Conservation (phyloP, 2,329 filamentous ascomycete species). For the Magnaporthiopsis poae region DNA sequence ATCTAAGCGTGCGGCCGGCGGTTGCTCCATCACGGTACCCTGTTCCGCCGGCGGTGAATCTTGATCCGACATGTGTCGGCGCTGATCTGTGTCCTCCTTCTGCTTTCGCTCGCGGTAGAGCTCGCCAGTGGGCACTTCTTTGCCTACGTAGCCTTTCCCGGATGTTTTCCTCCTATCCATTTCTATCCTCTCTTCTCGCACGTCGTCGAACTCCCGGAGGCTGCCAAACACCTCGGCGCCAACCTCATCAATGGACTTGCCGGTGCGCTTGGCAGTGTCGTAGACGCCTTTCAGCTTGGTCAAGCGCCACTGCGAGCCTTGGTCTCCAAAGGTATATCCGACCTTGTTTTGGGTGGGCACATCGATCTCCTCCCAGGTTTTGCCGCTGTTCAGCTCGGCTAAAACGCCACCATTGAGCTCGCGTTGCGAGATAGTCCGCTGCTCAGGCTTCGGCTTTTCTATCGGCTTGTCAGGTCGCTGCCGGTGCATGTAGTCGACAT, state of each 20-base stretch:
- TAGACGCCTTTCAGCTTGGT: conserved; percentile 84
- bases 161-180: conserved; percentile 74
- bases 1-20: conserved; percentile 49
- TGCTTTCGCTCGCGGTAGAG: conserved; percentile 62
- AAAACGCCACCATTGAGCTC: conserved; percentile 67
- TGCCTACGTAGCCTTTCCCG: conserved; percentile 72
- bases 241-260: conserved; percentile 66
- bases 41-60: conserved; percentile 31
- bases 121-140: conserved; percentile 80
- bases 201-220: conserved; percentile 79
- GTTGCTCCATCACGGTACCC: conserved; percentile 43
- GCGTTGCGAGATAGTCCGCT: conserved; percentile 64
- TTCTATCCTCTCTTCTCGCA: conserved; percentile 85
- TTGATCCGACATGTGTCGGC: background rate
- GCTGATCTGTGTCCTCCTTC: conserved; percentile 16
- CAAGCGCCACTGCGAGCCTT: conserved; percentile 91
- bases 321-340: conserved; percentile 73
- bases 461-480: conserved; percentile 44
- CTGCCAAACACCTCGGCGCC: conserved; percentile 74
- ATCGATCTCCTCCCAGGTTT: conserved; percentile 40
- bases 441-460: conserved; percentile 36
- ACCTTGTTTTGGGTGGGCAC: conserved; percentile 52
- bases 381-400: conserved; percentile 48
- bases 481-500: conserved; percentile 72
- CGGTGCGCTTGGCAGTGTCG: conserved; percentile 62